A percentile compares a stretch with the other conserved stretches of the same genome.
phyloP scores from a whole-genome alignment of 768 basidiomycete genomes.

The Porpolomopsis calyptriformis region DNA sequence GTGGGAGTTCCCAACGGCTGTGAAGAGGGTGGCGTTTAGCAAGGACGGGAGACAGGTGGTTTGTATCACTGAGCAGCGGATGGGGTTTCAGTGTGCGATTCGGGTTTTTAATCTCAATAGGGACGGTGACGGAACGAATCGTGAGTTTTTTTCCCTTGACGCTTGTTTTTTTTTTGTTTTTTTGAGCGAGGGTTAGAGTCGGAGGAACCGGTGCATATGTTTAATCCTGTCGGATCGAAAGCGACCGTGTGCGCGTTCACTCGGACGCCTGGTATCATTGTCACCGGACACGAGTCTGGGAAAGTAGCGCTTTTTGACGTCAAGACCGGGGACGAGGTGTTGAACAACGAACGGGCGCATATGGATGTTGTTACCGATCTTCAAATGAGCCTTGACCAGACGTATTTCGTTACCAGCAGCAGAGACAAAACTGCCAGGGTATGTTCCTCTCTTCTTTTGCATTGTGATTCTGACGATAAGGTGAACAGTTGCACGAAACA shows the following conservation, averaged over 20 bases:
- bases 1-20: conserved; percentile 98
- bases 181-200: conserved; percentile 68
- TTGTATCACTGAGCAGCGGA: conserved; percentile 94
- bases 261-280: conserved; percentile 60
- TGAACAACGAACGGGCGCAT: conserved; percentile 81
- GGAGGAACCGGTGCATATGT: conserved; percentile 62
- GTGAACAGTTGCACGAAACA: conserved; percentile 68
- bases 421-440: conserved; percentile 96
- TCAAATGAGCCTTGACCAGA: conserved; percentile 79
- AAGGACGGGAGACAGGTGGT: conserved; percentile 76
- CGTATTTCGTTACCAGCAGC: conserved; percentile 92
- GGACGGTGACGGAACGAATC: conserved; percentile 69
- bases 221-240: conserved; percentile 87
- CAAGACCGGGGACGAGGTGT: conserved; percentile 74
- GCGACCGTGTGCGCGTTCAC: conserved; percentile 96
- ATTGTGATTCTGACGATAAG: conserved; percentile 1
- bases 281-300: conserved; percentile 95
- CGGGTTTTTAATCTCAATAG: conserved; percentile 82
- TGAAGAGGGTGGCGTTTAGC: conserved; percentile 91
- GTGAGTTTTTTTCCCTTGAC: conserved; percentile 35
- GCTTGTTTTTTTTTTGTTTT: conserved; percentile 1
- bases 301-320: conserved; percentile 89
- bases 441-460: conserved; percentile 18
- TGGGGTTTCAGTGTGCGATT: conserved; percentile 86
- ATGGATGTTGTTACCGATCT: conserved; percentile 82